Base-by-base conservation (phyloP, 768 basidiomycete genomes). In the Mycena amicta region DNA sequence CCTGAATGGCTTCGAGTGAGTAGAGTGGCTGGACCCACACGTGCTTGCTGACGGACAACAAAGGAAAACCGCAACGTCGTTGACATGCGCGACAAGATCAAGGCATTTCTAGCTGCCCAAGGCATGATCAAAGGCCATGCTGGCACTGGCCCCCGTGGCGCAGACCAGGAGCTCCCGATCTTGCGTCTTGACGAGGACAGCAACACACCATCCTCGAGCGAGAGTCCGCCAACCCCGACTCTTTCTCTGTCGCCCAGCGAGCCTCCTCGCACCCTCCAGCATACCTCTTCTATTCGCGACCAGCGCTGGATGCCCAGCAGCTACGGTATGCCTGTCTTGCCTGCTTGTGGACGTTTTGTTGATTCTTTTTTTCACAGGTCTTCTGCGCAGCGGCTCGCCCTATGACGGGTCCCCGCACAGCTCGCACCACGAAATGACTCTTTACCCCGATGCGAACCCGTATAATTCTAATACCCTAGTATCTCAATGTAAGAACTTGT, bases 101-200 rank as follows among this genome's bases (percentile, higher is more conserved):
- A 92, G 75, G 73, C 75, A 1, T 90, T 90, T 67, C 80, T 93
- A 23, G 89, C 89, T 0, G 83, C 89, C 0, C 89, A 92, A 70
- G 91, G 91, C 49, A 90, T 92, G 89, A 92, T 93, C 73, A 93
- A 93, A 73, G 92, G 92, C 27, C 90, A 92, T 66, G 88, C 91
- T 20, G 88, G 88, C 55, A 75, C 87, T 26, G 86, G 83, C 2
- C 79, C 87, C 20, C 85, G 87, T 43, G 72, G 77, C 22, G 67
- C 77, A 31, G 87, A 87, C 2, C 81, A 81, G 18, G 85, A 84
- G 30, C 81, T 78, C 15, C 81, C 80, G 45, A 77, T 87, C 56
- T 77, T 90, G 61, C 71, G 76, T 66, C 73, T 89, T 68, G 65
- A 74, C 61, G 75, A 79, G 33, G 78, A 76, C 53, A 67, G 55